Evolutionary conservation across 2,329 filamentous ascomycete species (phyloP), one percentile per base, ranked within the genome.

Genomic region (Passalora sequoiae): DNA sequence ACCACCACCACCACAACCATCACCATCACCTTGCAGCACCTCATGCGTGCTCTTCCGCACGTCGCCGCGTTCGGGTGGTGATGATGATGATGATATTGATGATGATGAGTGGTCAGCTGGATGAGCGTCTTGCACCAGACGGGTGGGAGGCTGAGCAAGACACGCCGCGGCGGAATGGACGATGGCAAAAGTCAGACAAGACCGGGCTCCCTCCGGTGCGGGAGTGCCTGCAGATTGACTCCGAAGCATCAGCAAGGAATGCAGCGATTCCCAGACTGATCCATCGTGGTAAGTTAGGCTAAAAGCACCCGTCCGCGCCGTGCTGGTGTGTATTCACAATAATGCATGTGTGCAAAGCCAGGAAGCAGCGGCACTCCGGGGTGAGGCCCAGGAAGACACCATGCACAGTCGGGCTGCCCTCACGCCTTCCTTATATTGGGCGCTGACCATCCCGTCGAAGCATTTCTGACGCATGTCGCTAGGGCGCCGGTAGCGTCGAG

Each of bases 221-320:
- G 20, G 32, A 39, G 42, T 37, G 24, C 43, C 43, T 49, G 47
- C 47, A 49, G 47, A 46, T 49, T 36, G 35, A 24, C 31, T 20
- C 40, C 30, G 40, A 35, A 32, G 37, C 36, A 39, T 40, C 10
- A 37, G 32, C 40, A 43, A n/a, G n/a, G n/a, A n/a, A 20, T 22
- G 40, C 40, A 37, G 32, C 16, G n/a, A 38, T 25, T 20, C 42
- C 31, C 40, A 25, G 40, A 13, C 37, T 20, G 43, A n/a, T 37
- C 4, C 27, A 38, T 16, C 33, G 27, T 28, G 33, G 21, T 24
- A 29, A 20, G 19, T 29, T 24, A 28, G 27, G n/a, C n/a, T n/a
- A n/a, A n/a, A n/a, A n/a, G 20, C 27, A 30, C 16, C 28, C 35
- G 22, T 35, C 13, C 13, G 36, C 27, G 28, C 41, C 35, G 28